Base-by-base conservation (phyloP, 1,284 basidiomycete genomes). In the Xerocomus cyaneibrunnescens region DNA sequence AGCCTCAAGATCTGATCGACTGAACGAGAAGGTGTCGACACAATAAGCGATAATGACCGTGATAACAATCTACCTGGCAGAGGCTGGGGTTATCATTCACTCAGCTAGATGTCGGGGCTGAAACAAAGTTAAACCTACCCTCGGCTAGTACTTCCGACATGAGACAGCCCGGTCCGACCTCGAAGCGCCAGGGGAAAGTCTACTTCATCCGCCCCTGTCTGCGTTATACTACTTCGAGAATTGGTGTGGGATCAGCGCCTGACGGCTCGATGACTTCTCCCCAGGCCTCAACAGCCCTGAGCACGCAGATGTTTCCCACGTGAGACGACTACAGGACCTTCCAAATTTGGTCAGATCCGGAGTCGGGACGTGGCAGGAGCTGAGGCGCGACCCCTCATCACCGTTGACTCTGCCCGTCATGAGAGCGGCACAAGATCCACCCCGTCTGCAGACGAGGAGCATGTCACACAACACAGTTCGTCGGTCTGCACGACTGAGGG, bases 271-370 rank as follows among this genome's bases (percentile, higher is more conserved):
- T 35, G 5, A 5, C 9, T 31, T 5, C 28, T 17, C 40, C 19
- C 19, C 12, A 7, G 9, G 16, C 13, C 28, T 3, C 9, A 7
- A 7, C 25, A 10, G 9, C 17, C 30, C 34, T 37, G 19, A 44
- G 34, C 28, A 19, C 21, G 34, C 5, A 25, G 37, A 28, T 10
- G 7, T 28, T 57, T 66, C 64, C 60, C 62, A 67, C 62, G 58
- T 23, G 7, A 27, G 38, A 31, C 50, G 46, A 61, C 42, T 45
- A 70, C 68, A 63, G 59, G 14, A 70, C 68, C 59, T 66, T 69
- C 64, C 62, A 65, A 70, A 70, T 56, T 1, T 12, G 60, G 65
- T 22, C 43, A 9, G 38, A 54, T 55, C 61, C n/a, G 51, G 50
- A 48, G 27, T 17, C 2, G 38, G 19, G n/a, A n/a, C n/a, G n/a